Conservation (phyloP, 306 rosid genomes). For the Vicia faba region DNA sequence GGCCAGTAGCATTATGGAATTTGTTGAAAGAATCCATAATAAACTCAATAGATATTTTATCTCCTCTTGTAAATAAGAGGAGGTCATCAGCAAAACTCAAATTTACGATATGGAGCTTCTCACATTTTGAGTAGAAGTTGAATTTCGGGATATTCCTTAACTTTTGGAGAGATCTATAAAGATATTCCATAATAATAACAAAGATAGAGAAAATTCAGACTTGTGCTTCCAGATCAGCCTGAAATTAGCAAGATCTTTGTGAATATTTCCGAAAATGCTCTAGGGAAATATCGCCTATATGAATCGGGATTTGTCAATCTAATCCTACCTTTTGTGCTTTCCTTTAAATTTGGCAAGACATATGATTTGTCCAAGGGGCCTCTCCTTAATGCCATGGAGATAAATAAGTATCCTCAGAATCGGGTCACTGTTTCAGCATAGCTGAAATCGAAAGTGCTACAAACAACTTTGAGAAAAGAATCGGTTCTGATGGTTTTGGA, state of each 20-base stretch:
- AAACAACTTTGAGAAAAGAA: conserved; percentile 70
- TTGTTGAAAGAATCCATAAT: no score
- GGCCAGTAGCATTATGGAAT: no score
- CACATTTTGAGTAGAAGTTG: no score
- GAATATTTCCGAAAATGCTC: conserved; percentile 91
- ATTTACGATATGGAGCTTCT: no score
- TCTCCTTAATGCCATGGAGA: conserved; percentile 92
- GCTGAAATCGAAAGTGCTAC: conserved; percentile 83
- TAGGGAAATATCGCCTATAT: conserved; percentile 82
- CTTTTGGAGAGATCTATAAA: no score
- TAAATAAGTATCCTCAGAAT: conserved; percentile 76
- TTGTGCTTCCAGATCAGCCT: conserved; percentile 72
- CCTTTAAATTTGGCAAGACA: conserved; percentile 77
- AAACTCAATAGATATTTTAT: no score
- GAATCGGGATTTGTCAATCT: conserved; percentile 84
- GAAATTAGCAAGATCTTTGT: conserved; percentile 83
- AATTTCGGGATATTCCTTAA: no score
- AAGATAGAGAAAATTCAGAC: conserved; percentile 93
- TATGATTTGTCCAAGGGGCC: conserved; percentile 84
- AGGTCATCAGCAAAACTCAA: no score
- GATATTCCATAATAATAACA: no score
- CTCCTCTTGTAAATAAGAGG: no score
- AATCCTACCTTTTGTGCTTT: conserved; percentile 78
- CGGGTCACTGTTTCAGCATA: conserved; percentile 76
- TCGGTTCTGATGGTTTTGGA: conserved; percentile 97